Percentiles rank a stretch among this genome's conserved stretches.
Evolutionary conservation across 805 yeast genomes (phyloP).

Genomic region (Isabelozyma gotoi): DNA sequence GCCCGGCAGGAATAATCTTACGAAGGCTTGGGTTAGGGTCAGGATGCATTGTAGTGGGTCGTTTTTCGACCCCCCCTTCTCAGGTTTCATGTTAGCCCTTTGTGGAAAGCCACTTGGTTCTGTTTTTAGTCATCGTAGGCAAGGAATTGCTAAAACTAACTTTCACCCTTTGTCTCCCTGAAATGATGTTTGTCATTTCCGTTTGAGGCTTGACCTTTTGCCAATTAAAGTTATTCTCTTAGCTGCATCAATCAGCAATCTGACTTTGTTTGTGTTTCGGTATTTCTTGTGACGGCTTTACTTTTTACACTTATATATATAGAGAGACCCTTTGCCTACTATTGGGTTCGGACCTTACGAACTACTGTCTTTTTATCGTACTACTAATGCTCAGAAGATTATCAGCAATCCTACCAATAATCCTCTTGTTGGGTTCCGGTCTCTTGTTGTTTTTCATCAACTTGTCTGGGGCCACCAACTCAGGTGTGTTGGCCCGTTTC

Average conservation of each 20-base stretch:
- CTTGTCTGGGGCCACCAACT: constrained; percentile 23
- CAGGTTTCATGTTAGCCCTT: no score
- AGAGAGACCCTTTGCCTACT: not conserved
- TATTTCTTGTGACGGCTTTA: no score
- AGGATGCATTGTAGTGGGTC: no score
- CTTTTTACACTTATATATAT: no score
- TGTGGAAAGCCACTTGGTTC: no score
- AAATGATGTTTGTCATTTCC: not conserved
- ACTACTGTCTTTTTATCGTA: not conserved
- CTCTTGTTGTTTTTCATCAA: constrained; percentile 24
- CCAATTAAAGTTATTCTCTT: not conserved
- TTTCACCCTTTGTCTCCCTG: not conserved
- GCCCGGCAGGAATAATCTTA: no score
- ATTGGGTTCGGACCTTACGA: not conserved
- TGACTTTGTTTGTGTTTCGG: no score
- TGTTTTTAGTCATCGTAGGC: no score
- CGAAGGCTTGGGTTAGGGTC: no score
- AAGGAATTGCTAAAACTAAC: no score
- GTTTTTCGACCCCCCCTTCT: no score
- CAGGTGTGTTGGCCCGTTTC: constrained; percentile 17
- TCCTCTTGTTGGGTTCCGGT: constrained; percentile 21
- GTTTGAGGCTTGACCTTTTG: not conserved
- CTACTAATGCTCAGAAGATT: constrained; percentile 16
- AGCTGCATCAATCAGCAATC: not conserved
- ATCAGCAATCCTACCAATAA: constrained; percentile 20